Evolutionary conservation across 108 stramenopile species (phyloP).

Genomic region (Cyclotella choctawhatcheeana): DNA sequence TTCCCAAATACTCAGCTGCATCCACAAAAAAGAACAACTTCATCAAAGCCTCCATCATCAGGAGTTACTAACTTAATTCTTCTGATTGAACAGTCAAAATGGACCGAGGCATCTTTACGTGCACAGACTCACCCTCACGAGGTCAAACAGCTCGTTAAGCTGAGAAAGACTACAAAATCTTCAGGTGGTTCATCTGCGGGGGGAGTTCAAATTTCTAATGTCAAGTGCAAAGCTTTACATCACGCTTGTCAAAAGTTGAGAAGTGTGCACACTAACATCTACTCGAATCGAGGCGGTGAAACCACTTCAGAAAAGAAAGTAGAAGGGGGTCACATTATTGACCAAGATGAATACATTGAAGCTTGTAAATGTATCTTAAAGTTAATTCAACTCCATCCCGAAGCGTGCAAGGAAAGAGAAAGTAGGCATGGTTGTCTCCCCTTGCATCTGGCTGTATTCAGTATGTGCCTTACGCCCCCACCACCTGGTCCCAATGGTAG

Average conservation of each 20-base stretch:
- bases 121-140: constrained; percentile 44
- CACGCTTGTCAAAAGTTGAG: constrained; percentile 89
- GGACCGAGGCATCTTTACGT: constrained; percentile 37
- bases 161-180: constrained; percentile 41
- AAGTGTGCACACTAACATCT: constrained; percentile 55
- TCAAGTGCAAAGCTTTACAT: constrained; percentile 85
- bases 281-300: neutral
- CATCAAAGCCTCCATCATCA: constrained; percentile 10
- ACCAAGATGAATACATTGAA: constrained; percentile 77
- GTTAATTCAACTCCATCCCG: constrained; percentile 72
- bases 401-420: constrained; percentile 78
- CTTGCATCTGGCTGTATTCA: constrained; percentile 85
- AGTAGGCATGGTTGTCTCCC: constrained; percentile 90
- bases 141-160: constrained; percentile 47
- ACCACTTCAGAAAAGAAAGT: neutral
- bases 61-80: constrained; percentile 45
- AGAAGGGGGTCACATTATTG: constrained; percentile 23
- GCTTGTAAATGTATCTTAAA: constrained; percentile 79
- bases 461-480: constrained; percentile 70
- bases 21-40: neutral
- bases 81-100: constrained; percentile 44
- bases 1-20: constrained; percentile 1
- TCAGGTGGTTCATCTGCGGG: neutral
- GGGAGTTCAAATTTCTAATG: constrained; percentile 55
- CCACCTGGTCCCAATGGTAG: constrained; percentile 26